These are phyloP conservation scores for Bryum argenteum DNA, from an alignment of 225 moss, liverwort and hornwort species.

Conservation along the genomic window DNA sequence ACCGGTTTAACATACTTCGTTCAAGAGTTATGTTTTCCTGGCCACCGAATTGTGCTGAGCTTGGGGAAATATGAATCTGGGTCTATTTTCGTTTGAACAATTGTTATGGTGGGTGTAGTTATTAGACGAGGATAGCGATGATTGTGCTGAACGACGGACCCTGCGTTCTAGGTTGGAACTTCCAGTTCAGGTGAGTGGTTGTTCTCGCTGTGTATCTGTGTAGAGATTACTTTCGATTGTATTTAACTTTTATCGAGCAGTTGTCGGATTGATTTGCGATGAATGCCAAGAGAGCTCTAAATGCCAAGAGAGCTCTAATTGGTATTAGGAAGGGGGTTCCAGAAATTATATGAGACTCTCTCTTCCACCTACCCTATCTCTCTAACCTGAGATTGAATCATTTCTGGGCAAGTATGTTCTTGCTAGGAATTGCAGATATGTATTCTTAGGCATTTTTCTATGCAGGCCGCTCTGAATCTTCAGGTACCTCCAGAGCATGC, in stretches of 20 bases:
- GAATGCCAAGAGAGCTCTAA: constrained; percentile 1
- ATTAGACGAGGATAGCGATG: constrained; percentile 84
- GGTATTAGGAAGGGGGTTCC: neutral
- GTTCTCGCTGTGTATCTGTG: constrained; percentile 15
- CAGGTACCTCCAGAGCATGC: constrained; percentile 96
- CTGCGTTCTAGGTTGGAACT: constrained; percentile 96
- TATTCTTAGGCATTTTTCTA: constrained; percentile 23
- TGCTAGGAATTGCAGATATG: constrained; percentile 14
- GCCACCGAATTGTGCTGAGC: constrained; percentile 5
- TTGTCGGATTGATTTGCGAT: constrained; percentile 4
- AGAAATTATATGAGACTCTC: neutral
- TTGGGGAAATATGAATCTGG: constrained; percentile 10
- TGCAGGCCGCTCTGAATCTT: constrained; percentile 94
- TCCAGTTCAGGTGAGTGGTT: constrained; percentile 80
- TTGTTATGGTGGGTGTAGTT: constrained; percentile 52
- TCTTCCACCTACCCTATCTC: neutral
- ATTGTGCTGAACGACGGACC: constrained; percentile 83
- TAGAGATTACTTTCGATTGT: neutral
- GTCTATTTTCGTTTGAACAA: constrained; percentile 23
- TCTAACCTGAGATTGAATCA: neutral
- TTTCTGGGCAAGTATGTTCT: neutral
- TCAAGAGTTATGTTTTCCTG: constrained; percentile 16
- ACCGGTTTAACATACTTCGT: constrained; percentile 8
- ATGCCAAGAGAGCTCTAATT: constrained; percentile 8
- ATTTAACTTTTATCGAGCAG: constrained; percentile 7